phyloP scores from a whole-genome alignment of 805 yeast genomes.

The Maudiozyma barnettii region DNA sequence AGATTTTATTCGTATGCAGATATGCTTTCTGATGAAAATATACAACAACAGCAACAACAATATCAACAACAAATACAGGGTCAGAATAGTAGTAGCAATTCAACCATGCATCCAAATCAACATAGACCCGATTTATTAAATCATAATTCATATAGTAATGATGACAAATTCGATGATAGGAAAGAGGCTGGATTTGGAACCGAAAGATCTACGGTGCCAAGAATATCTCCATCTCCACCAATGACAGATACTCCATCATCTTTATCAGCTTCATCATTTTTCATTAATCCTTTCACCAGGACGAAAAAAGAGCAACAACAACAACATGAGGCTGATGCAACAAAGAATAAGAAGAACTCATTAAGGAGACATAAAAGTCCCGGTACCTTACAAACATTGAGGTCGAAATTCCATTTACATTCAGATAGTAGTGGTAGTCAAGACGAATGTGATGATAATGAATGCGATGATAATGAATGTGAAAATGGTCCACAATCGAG shows the following conservation, averaged over 20 bases:
- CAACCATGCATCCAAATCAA: not conserved
- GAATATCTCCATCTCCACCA: not conserved
- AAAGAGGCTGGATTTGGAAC: not conserved
- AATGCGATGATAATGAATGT: not conserved
- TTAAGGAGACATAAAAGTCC: not conserved
- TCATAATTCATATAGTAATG: not conserved
- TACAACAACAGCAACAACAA: not conserved
- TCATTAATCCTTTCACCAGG: conserved; percentile 3
- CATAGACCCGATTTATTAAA: not conserved
- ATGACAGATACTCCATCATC: not conserved
- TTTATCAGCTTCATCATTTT: not conserved
- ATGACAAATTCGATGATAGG: not conserved
- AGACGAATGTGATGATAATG: not conserved
- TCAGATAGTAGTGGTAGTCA: not conserved
- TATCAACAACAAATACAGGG: not conserved
- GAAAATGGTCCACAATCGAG: not conserved
- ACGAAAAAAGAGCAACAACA: not conserved
- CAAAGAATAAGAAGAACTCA: not conserved
- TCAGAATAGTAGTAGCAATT: too few species aligned
- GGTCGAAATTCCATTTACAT: conserved; percentile 2
- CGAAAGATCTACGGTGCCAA: not conserved
- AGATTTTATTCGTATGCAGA: conserved; percentile 73
- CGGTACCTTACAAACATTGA: not conserved
- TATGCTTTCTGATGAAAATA: conserved; percentile 50
- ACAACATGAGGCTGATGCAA: too few species aligned